Percentiles rank a stretch among this genome's conserved stretches.
Evolutionary conservation across 805 yeast species (phyloP).

Genomic region (Candida silvatica): DNA sequence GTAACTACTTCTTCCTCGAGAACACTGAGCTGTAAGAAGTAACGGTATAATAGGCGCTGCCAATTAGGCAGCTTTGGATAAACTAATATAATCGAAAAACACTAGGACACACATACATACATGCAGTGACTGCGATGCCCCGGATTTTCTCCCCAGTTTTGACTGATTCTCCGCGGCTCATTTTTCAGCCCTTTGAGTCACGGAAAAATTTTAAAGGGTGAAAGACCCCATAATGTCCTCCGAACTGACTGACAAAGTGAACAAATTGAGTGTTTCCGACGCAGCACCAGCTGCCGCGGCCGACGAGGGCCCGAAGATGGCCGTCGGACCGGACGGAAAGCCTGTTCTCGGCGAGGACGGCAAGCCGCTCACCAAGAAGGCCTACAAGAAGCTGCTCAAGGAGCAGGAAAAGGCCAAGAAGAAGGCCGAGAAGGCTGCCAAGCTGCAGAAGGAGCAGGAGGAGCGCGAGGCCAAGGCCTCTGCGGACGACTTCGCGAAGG

Average conservation of each 20-base stretch:
- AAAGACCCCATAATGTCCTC: no score
- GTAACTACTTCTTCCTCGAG: conserved; percentile 96
- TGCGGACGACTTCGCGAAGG: conserved; percentile 82
- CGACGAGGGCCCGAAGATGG: conserved; percentile 5
- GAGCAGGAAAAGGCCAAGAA: conserved; percentile 88
- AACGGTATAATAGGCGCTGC: no score
- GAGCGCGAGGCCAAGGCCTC: conserved; percentile 59
- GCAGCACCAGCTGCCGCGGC: no score
- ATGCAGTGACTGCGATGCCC: no score
- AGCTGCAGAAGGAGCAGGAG: conserved; percentile 78
- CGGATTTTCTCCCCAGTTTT: no score
- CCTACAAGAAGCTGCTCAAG: conserved; percentile 88
- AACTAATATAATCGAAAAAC: no score
- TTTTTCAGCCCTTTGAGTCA: no score
- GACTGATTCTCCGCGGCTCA: no score
- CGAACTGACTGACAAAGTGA: conserved; percentile 21
- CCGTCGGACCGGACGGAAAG: conserved; percentile 12
- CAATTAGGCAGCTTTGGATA: no score
- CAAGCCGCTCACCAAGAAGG: conserved; percentile 85
- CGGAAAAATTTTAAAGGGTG: no score
- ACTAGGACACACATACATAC: no score
- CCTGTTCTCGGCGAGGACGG: conserved; percentile 48
- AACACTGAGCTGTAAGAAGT: conserved; percentile 30
- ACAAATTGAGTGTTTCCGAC: conserved; percentile 14
- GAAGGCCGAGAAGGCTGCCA: conserved; percentile 88